Conservation (phyloP, 2,329 filamentous ascomycete species). For the Microcyclosporella mali region DNA sequence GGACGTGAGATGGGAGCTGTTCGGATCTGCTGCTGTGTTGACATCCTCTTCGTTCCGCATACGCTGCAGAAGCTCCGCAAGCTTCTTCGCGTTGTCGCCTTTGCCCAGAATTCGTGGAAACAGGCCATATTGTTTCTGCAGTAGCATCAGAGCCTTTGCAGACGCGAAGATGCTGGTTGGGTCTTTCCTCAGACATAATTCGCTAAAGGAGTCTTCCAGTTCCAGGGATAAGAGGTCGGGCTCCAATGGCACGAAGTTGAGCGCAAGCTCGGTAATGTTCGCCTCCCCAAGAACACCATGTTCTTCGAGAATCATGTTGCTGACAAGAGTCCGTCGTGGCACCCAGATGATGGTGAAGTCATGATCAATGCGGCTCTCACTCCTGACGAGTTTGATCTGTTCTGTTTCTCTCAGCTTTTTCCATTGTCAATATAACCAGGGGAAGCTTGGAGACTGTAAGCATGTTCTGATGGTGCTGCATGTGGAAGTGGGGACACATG, state of each 20-base stretch:
- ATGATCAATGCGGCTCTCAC: slow-evolving; percentile 82
- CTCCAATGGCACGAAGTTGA: slow-evolving; percentile 88
- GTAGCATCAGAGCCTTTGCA: slow-evolving; percentile 85
- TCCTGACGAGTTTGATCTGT: slow-evolving; percentile 83
- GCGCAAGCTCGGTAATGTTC: slow-evolving; percentile 76
- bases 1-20: slow-evolving; percentile 43
- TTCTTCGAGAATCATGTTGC: slow-evolving; percentile 86
- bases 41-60: slow-evolving; percentile 88
- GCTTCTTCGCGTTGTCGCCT: slow-evolving; percentile 83
- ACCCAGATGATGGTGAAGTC: slow-evolving; percentile 98
- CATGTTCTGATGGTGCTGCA: slow-evolving; percentile 32
- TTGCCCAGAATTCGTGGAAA: slow-evolving; percentile 95
- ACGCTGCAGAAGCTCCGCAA: slow-evolving; percentile 78
- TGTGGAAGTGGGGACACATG: slow-evolving; percentile 18
- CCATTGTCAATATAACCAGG: background rate
- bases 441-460: slow-evolving; percentile 46
- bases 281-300: slow-evolving; percentile 89
- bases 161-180: slow-evolving; percentile 84
- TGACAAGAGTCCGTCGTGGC: slow-evolving; percentile 82
- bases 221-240: slow-evolving; percentile 87
- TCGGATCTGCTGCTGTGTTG: slow-evolving; percentile 33
- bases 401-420: slow-evolving; percentile 46
- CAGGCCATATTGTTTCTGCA: slow-evolving; percentile 85
- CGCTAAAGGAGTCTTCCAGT: slow-evolving; percentile 76
- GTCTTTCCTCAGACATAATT: slow-evolving; percentile 85